Conservation (phyloP, 2,329 filamentous ascomycete genomes). For the Ophiocordyceps unilateralis region DNA sequence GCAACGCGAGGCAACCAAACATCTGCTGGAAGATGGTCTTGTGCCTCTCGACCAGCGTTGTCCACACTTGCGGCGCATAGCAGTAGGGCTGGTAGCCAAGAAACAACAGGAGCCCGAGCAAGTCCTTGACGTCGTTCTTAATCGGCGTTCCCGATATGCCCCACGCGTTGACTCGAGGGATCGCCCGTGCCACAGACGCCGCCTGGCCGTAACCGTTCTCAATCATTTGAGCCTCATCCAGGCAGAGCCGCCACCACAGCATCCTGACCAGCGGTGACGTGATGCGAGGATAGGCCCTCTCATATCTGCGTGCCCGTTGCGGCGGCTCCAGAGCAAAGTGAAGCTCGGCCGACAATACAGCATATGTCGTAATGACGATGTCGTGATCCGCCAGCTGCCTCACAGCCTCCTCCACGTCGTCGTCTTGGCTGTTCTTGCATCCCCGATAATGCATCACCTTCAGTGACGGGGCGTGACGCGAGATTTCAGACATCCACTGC, state of each 20-base stretch:
- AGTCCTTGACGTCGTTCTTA: slow-evolving; percentile 58
- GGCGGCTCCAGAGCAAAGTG: slow-evolving; percentile 59
- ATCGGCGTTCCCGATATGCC: slow-evolving; percentile 79
- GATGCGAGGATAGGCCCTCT: slow-evolving; percentile 45
- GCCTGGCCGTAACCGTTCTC: slow-evolving; percentile 76
- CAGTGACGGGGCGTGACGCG: slow-evolving; percentile 38
- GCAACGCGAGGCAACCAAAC: slow-evolving; percentile 55
- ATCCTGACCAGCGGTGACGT: slow-evolving; percentile 67
- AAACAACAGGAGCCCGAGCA: slow-evolving; percentile 69
- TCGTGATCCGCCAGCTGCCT: slow-evolving; percentile 32
- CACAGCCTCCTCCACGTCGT: slow-evolving; percentile 21
- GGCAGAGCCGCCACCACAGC: slow-evolving; percentile 71
- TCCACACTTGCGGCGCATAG: slow-evolving; percentile 47
- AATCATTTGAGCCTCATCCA: slow-evolving; percentile 80
- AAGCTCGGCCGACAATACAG: slow-evolving; percentile 61
- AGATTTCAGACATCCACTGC: slow-evolving; percentile 46
- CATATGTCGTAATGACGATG: slow-evolving; percentile 47
- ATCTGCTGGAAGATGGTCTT: slow-evolving; percentile 49
- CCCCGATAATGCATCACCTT: slow-evolving; percentile 40
- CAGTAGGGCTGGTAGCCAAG: slow-evolving; percentile 64
- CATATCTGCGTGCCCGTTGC: slow-evolving; percentile 46
- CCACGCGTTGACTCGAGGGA: slow-evolving; percentile 81
- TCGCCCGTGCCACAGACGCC: slow-evolving; percentile 58
- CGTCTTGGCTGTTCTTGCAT: slow-evolving; percentile 16
- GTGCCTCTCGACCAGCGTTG: slow-evolving; percentile 41